A percentile compares a stretch with the other conserved stretches of the same genome.
Evolutionary conservation across 73 alveolate genomes (phyloP).

Genomic region (Tetrahymena elliotti): DNA sequence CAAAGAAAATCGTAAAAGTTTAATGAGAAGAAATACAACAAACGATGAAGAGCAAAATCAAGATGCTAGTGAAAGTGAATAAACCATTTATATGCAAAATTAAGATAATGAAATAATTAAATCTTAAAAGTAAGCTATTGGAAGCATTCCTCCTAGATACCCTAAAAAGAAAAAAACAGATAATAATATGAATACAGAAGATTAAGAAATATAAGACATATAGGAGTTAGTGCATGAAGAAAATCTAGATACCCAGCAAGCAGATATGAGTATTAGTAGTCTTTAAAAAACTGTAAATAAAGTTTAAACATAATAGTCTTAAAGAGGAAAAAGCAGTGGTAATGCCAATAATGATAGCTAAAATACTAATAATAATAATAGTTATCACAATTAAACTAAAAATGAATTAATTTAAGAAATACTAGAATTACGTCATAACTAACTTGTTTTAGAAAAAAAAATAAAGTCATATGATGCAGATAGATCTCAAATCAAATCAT

Average conservation of each 20-base stretch:
- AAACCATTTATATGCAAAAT: not conserved
- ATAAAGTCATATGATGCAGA: not conserved
- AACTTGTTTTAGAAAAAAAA: not conserved
- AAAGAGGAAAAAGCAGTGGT: not conserved
- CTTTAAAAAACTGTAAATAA: not conserved
- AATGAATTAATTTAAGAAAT: not conserved
- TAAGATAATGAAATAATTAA: not conserved
- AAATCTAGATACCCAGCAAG: not conserved
- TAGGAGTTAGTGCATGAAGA: not conserved
- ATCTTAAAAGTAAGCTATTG: not conserved
- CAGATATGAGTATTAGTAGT: not conserved
- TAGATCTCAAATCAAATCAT: not conserved
- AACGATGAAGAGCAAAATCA: not conserved
- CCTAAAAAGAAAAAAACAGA: not conserved
- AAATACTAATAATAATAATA: not conserved
- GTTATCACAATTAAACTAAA: not conserved
- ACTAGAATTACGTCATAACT: not conserved
- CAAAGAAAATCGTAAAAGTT: not conserved
- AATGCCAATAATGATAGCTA: not conserved
- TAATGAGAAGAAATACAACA: not conserved
- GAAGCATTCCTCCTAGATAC: not conserved
- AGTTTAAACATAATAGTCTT: not conserved
- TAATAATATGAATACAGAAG: not conserved
- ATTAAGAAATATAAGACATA: not conserved
- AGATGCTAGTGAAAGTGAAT: not conserved